Evolutionary conservation across 108 stramenopile genomes (phyloP).

Genomic region (Nitzschia inconspicua): DNA sequence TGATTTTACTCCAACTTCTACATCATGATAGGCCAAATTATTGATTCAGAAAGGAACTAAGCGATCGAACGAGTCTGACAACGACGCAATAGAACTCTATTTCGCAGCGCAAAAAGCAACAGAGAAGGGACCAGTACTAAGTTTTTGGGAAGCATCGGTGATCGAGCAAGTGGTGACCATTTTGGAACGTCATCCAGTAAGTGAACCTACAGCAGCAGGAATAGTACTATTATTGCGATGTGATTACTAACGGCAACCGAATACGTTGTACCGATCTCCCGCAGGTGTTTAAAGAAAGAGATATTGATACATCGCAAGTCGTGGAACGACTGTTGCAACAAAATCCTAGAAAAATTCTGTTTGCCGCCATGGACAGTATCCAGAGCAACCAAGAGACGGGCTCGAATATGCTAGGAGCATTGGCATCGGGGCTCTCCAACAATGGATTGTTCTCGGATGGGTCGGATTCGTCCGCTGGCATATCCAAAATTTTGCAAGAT

Average conservation of each 20-base stretch:
- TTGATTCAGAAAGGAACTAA: background rate
- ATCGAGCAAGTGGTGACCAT: constrained; percentile 21
- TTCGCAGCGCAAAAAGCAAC: constrained; percentile 15
- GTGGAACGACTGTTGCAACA: constrained; percentile 1
- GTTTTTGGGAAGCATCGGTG: constrained; percentile 24
- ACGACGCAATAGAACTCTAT: constrained; percentile 19
- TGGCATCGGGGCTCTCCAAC: constrained; percentile 26
- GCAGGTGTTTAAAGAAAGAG: no score
- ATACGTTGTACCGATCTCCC: no score
- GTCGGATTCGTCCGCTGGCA: constrained; percentile 40
- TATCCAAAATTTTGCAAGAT: constrained; percentile 77
- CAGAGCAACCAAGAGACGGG: background rate
- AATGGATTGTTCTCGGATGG: constrained; percentile 33
- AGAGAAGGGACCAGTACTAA: constrained; percentile 8
- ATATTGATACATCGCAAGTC: background rate
- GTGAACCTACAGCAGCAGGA: background rate
- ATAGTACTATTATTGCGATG: background rate
- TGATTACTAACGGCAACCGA: background rate
- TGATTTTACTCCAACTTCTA: no score
- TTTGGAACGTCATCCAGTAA: constrained; percentile 31
- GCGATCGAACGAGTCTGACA: background rate
- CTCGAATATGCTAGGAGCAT: constrained; percentile 21
- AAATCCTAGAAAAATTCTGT: background rate
- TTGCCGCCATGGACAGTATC: constrained; percentile 14
- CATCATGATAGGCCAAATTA: no score